Evolutionary conservation across 1,284 basidiomycete species (phyloP), one percentile per base, ranked within the genome.

Genomic region (Microbotryomycetes sp.): DNA sequence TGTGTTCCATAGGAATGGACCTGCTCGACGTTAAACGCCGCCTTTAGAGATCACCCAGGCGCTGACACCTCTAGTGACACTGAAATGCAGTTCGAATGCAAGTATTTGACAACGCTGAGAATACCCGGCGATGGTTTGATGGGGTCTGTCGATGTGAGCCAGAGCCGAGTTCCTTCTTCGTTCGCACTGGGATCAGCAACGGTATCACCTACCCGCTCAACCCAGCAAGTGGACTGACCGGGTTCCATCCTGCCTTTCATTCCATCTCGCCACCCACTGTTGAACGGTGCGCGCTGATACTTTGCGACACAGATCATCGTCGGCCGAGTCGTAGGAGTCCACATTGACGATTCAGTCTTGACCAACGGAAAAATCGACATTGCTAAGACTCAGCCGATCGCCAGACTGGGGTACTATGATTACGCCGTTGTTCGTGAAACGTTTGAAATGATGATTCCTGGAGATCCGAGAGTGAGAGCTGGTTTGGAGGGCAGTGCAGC

Each of bases 341-440:
- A 58, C 57, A 58, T 58, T 29, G 57, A 29, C 6, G 49, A 51
- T n/a, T n/a, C 32, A 7, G 57, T 46, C 19, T 29, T 58, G 16
- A 58, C 57, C 6, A 47, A 58, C 49, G 57, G 57, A 29, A 26
- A 31, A 32, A 19, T 58, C 26, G 49, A 58, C 49, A 47, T 58
- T 29, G n/a, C 4, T 14, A 58, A 58, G 42, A 52, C 49, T 3
- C 6, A 19, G 9, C 57, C 57, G 3, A 58, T 58, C 19, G 57
- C 57, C 19, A 32, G 57, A 1, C 52, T 49, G 36, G 57, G 57
- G 1, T 55, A 56, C 49, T 56, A 23, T 23, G 28, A 49, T 29
- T 58, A 58, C 49, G n/a, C 49, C 3, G 57, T 58, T 42, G 26
- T 58, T n/a, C 32, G 36, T 4, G 49, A 42, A 14, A 58, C 49